phyloP scores from a whole-genome alignment of 2,329 filamentous ascomycete species.

The Aspergillus versicolor region DNA sequence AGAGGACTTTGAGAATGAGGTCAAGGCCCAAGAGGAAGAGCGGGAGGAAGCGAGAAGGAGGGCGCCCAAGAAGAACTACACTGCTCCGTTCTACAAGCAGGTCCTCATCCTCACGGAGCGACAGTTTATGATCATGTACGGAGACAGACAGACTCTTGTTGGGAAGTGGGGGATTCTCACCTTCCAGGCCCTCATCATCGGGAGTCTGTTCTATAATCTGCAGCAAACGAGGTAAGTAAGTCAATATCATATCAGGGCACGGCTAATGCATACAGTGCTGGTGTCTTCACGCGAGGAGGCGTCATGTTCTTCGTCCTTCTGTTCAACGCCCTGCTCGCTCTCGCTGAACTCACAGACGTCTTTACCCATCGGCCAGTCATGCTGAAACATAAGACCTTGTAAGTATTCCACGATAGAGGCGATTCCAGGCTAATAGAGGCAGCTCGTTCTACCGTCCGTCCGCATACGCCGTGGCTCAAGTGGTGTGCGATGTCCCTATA shows the following conservation, averaged over 20 bases:
- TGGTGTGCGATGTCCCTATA: constrained; percentile 57
- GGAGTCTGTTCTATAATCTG: constrained; percentile 55
- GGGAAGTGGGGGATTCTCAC: constrained; percentile 53
- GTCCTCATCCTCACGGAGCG: constrained; percentile 56
- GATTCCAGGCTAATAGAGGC: constrained; percentile 10
- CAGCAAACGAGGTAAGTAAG: constrained; percentile 45
- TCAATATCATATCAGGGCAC: neutral
- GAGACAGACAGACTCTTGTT: constrained; percentile 51
- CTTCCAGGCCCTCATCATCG: constrained; percentile 47
- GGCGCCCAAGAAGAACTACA: constrained; percentile 53
- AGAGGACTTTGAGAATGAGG: constrained; percentile 53
- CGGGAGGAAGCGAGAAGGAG: constrained; percentile 40
- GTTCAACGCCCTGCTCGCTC: constrained; percentile 62
- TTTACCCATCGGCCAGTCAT: constrained; percentile 65
- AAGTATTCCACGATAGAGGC: constrained; percentile 8
- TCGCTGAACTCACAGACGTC: constrained; percentile 60
- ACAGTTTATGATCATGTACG: constrained; percentile 54
- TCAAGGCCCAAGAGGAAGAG: constrained; percentile 43
- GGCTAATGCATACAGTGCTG: constrained; percentile 36
- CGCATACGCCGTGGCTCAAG: constrained; percentile 59
- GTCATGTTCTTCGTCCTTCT: constrained; percentile 63
- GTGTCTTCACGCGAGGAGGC: constrained; percentile 60
- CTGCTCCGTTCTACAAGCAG: constrained; percentile 51
- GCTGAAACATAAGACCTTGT: constrained; percentile 68
- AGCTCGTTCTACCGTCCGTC: constrained; percentile 64